phyloP scores from a whole-genome alignment of 441 rosid genomes.

The Adansonia madagascariensis region DNA sequence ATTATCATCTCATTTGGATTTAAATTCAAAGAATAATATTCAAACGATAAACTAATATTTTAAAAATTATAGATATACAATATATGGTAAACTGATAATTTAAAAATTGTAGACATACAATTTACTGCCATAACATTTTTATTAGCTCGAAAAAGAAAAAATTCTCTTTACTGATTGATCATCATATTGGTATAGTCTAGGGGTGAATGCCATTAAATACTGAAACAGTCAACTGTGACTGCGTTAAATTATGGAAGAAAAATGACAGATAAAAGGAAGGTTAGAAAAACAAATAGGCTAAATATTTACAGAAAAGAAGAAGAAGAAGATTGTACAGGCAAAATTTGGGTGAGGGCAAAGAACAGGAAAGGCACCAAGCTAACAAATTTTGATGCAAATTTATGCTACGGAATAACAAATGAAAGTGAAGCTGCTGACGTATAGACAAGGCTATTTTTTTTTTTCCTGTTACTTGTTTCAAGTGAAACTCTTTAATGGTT shows the following conservation, averaged over 20 bases:
- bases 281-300: constrained; percentile 15
- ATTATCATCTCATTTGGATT: no score
- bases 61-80: no score
- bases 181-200: neutral
- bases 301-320: constrained; percentile 35
- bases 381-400: constrained; percentile 2
- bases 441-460: constrained; percentile 10
- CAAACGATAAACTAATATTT: no score
- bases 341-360: constrained; percentile 35
- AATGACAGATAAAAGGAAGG: neutral
- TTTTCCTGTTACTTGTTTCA: constrained; percentile 4
- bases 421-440: constrained; percentile 23
- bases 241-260: neutral
- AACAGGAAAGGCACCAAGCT: constrained; percentile 26
- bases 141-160: neutral
- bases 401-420: constrained; percentile 33
- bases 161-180: neutral
- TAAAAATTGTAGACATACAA: no score
- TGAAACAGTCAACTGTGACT: neutral
- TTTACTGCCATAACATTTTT: no score
- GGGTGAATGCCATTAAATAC: neutral
- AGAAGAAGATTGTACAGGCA: constrained; percentile 19
- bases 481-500: constrained; percentile 17
- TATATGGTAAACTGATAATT: no score
- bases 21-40: no score